Base-by-base conservation (phyloP, 73 alveolate genomes). In the Stentor coeruleus region DNA sequence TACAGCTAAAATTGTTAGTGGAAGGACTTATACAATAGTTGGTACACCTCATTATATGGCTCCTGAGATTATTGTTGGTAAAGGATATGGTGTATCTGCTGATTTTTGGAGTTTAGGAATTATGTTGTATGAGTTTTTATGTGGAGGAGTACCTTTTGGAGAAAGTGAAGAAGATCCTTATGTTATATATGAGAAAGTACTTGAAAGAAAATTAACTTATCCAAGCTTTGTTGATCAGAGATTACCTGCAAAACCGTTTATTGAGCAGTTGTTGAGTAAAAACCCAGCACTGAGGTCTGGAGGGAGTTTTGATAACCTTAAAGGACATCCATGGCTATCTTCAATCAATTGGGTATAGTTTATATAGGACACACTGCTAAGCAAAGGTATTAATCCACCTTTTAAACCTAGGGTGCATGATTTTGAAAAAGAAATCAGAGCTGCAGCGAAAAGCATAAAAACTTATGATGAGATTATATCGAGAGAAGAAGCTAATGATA, bases 41-140 rank as follows among this genome's bases (percentile, higher is more conserved):
- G 93, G 93, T 33, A 87, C 94, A 20, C 93, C 93, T 40, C 91
- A 87, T 88, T 86, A 86, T 81, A 88, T 88, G 85, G 94, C 93
- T 35, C 94, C 94, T 37, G 94, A 88, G 86, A 79, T 88, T 35
- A 39, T 88, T 49, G 39, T 74, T 11, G 94, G 94, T 3, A 86
- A 88, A 87, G 94, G 94, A 14, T 87, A 88, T 88, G 82, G 89
- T 0, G 59, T 58, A 35, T 55, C 94, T 0, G 94, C 87, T 55
- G 94, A 88, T 81, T 81, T 77, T 55, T 88, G 94, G 90, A 66
- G 88, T 40, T 39, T 88, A 3, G 94, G 94, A 11, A 81, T 86
- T 1, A 59, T 83, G 42, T 38, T 88, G 14, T 88, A 86, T 86
- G 94, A 88, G 42, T 85, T 88, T 87, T 42, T 85, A 59, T 88